These are phyloP conservation scores for Skeletonema marinoi DNA, from an alignment of 108 stramenopile species.

Conservation along the genomic window DNA sequence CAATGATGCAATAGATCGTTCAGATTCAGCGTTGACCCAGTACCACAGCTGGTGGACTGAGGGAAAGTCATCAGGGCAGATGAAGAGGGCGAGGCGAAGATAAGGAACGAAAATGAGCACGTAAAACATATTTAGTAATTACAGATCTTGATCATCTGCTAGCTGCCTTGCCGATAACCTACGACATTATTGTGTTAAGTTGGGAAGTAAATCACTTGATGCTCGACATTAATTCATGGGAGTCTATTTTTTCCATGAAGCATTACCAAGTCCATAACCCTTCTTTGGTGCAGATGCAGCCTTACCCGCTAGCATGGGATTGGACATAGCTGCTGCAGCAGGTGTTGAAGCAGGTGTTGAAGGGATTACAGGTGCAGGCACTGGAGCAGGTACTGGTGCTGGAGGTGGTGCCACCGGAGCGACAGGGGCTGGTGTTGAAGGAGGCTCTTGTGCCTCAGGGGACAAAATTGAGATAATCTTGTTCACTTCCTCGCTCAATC, in stretches of 20 bases:
- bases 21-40: too few relatives aligned
- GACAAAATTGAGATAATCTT: slow-evolving; percentile 13
- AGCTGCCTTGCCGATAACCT: too few relatives aligned
- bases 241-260: not conserved
- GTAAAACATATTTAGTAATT: too few relatives aligned
- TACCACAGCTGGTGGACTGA: too few relatives aligned
- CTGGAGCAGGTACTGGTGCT: not conserved
- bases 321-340: not conserved
- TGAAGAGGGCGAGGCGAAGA: too few relatives aligned
- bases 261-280: not conserved
- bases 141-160: too few relatives aligned
- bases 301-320: not conserved
- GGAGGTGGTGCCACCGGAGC: not conserved
- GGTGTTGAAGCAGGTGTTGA: not conserved
- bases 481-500: slow-evolving; percentile 14
- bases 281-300: not conserved
- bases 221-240: not conserved
- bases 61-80: too few relatives aligned
- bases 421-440: not conserved
- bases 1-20: too few relatives aligned
- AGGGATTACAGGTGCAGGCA: not conserved
- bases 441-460: not conserved
- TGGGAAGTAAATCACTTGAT: too few relatives aligned
- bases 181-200: too few relatives aligned
- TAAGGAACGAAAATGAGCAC: too few relatives aligned